Percentiles rank a stretch among this genome's conserved stretches.
These are phyloP conservation scores for Alloascoidea africana DNA, from an alignment of 805 yeast genomes.

Conservation along the genomic window DNA sequence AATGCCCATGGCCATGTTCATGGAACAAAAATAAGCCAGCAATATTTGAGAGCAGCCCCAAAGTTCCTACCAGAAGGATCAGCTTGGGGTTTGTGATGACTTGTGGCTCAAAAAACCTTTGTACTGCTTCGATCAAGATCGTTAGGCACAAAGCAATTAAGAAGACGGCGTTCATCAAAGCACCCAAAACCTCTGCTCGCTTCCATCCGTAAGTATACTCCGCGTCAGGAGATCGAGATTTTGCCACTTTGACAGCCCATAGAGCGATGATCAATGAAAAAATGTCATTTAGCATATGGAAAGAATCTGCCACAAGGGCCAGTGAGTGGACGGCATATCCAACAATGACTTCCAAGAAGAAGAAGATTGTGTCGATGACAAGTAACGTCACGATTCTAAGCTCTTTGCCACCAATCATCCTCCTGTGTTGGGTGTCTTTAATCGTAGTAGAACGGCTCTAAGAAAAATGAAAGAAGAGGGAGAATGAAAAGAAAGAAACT, in stretches of 20 bases:
- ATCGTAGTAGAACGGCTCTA: too few relatives aligned
- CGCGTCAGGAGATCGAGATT: constrained; percentile 66
- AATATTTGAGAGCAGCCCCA: constrained; percentile 72
- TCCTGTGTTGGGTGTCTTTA: too few relatives aligned
- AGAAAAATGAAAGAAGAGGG: too few relatives aligned
- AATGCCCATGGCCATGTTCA: constrained; percentile 59
- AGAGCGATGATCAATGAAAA: constrained; percentile 79
- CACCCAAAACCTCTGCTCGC: constrained; percentile 93
- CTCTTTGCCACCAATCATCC: too few relatives aligned
- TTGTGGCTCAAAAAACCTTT: constrained; percentile 72
- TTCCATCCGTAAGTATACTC: constrained; percentile 96
- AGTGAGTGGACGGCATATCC: constrained; percentile 86
- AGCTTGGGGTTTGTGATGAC: constrained; percentile 70
- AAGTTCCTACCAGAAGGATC: constrained; percentile 65
- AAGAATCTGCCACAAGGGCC: constrained; percentile 91
- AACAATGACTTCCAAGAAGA: constrained; percentile 65
- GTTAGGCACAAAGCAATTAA: constrained; percentile 84
- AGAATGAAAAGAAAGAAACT: too few relatives aligned
- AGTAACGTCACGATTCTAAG: constrained; percentile 57
- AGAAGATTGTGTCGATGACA: constrained; percentile 65
- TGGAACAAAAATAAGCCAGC: constrained; percentile 81
- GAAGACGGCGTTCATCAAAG: constrained; percentile 86
- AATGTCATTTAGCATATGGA: constrained; percentile 95
- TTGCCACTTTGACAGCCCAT: constrained; percentile 93
- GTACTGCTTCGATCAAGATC: constrained; percentile 84